phyloP scores from a whole-genome alignment of 148 eudicot genomes.

The Spergularia marina region DNA sequence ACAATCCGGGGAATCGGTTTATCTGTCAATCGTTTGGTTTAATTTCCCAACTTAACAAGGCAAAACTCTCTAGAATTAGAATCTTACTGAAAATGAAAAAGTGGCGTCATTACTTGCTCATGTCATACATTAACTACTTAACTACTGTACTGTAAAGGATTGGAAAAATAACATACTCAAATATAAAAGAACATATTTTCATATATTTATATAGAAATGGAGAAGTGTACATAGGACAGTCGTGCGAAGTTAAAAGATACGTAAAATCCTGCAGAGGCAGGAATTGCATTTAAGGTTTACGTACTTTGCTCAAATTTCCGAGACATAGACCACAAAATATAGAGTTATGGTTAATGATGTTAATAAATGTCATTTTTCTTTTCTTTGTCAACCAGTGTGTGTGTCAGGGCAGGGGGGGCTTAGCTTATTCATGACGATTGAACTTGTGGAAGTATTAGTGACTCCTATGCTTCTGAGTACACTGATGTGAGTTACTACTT shows the following conservation, averaged over 20 bases:
- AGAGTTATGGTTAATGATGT: not conserved
- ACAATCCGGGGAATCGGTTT: too few species aligned
- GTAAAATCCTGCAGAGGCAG: slow-evolving; percentile 7
- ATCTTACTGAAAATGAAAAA: too few species aligned
- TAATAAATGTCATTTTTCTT: not conserved
- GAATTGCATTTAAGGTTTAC: slow-evolving; percentile 13
- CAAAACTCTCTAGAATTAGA: too few species aligned
- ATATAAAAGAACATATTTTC: too few species aligned
- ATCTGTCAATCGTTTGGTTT: too few species aligned
- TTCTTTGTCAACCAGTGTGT: slow-evolving; percentile 10
- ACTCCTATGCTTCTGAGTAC: not conserved
- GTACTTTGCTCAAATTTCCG: slow-evolving; percentile 12
- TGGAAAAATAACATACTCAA: too few species aligned
- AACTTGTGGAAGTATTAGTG: not conserved
- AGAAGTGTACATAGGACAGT: not conserved
- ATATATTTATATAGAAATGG: not conserved
- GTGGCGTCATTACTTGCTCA: too few species aligned
- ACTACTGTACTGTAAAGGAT: too few species aligned
- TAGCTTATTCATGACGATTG: not conserved
- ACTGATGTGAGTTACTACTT: not conserved
- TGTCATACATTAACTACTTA: too few species aligned
- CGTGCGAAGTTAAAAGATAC: not conserved
- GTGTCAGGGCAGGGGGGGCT: slow-evolving; percentile 3
- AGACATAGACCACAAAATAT: slow-evolving; percentile 10
- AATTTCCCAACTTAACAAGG: too few species aligned